phyloP scores from a whole-genome alignment of 306 rosid genomes.

The Citrullus mucosospermus region DNA sequence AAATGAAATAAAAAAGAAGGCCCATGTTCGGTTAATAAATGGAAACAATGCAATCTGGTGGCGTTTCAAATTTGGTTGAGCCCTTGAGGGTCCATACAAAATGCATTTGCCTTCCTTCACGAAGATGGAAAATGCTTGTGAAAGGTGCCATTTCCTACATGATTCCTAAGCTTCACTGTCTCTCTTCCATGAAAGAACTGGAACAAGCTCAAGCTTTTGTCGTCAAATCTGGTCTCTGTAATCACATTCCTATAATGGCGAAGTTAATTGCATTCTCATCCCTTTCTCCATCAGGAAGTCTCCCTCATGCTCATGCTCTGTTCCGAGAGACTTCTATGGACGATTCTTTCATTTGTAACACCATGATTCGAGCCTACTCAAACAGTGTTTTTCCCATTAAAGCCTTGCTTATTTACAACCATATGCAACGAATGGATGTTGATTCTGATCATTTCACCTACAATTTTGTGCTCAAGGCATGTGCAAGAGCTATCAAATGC shows the following conservation, averaged over 20 bases:
- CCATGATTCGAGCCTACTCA: slow-evolving; percentile 61
- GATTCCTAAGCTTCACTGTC: slow-evolving; percentile 14
- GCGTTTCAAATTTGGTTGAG: neutral
- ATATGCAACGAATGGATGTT: slow-evolving; percentile 18
- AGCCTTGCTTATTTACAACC: slow-evolving; percentile 33
- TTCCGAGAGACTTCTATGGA: slow-evolving; percentile 38
- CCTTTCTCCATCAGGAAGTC: slow-evolving; percentile 42
- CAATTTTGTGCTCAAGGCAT: slow-evolving; percentile 49
- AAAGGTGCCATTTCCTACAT: slow-evolving; percentile 4
- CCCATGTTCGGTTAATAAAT: neutral
- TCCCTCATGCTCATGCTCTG: slow-evolving; percentile 39
- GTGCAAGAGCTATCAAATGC: slow-evolving; percentile 35
- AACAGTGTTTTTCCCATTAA: slow-evolving; percentile 31
- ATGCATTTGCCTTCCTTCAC: neutral
- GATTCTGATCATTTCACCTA: slow-evolving; percentile 33
- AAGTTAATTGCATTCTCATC: slow-evolving; percentile 35
- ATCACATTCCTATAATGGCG: slow-evolving; percentile 9
- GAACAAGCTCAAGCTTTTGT: slow-evolving; percentile 32
- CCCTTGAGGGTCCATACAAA: neutral
- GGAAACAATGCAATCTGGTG: neutral
- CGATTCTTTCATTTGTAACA: slow-evolving; percentile 33
- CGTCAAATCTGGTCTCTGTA: slow-evolving; percentile 32
- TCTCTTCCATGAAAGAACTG: slow-evolving; percentile 36
- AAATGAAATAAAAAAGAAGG: neutral
- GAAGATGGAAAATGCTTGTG: slow-evolving; percentile 14